Base-by-base conservation (phyloP, 495 filamentous ascomycete species). In the Rhizodiscina lignyota region DNA sequence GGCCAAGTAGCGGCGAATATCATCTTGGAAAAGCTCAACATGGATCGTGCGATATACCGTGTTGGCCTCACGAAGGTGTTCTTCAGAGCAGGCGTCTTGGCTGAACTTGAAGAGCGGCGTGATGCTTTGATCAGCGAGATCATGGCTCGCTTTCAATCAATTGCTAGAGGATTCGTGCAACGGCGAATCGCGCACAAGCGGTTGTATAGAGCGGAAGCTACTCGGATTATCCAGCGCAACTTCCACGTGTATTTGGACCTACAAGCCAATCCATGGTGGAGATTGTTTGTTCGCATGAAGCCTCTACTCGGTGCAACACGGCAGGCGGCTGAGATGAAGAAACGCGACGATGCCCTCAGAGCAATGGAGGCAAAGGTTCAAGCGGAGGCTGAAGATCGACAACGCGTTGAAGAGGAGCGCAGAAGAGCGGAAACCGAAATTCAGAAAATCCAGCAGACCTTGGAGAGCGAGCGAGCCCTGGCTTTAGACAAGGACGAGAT, bases 401-500 rank as follows among this genome's bases (percentile, higher is more conserved):
- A 83, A 37, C 78, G 71, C 42, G 55, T 96, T 0, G 91, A 99
- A 45, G 91, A 99, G 33, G 91, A 99, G 40, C 70, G 84, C 22
- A 68, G 91, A 22, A 83, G 86, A 34, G 77, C 82, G 4, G 79
- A 94, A 38, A 63, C 74, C 16, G 89, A 96, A 49, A 72, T 94
- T 35, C 75, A 86, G 42, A 74, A 80, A 15, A 77, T 94, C 21
- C 84, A 93, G 47, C 79, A 94, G 40, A 91, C 79, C 1, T 60
- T 99, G 6, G 91, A 99, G 56, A 93, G 85, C 40, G 91, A 99
- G 56, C 74, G 91, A 36, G 81, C 86, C 16, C 62, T 99, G 20
- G 91, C 91, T 0, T 62, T 99, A 5, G 91, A 99, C 54, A 99
- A 96, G 50, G 91, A 99, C 44, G 89, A 96, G 42, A 96, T 99